Conservation (phyloP, 73 alveolate species). For the Tetrahymena elliotti region DNA sequence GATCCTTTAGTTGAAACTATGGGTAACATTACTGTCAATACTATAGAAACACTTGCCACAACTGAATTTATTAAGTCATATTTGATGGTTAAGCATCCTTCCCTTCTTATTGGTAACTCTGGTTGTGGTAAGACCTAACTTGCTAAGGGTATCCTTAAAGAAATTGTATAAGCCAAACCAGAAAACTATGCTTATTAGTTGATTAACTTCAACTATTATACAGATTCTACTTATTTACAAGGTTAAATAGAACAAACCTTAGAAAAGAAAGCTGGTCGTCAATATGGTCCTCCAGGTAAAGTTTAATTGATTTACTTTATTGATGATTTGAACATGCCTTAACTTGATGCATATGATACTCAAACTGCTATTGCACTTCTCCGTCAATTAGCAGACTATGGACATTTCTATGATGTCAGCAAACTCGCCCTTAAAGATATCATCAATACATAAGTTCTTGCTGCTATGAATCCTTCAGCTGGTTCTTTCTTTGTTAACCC, state of each 20-base stretch:
- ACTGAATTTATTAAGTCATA: constrained; percentile 52
- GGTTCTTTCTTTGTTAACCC: constrained; percentile 99
- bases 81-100: constrained; percentile 47
- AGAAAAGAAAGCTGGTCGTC: constrained; percentile 89
- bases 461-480: constrained; percentile 99
- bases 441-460: constrained; percentile 94
- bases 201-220: constrained; percentile 98
- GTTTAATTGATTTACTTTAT: constrained; percentile 97
- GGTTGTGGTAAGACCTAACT: constrained; percentile 99
- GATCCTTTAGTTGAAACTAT: constrained; percentile 52
- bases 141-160: constrained; percentile 94
- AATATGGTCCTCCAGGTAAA: constrained; percentile 99
- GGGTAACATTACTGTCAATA: constrained; percentile 90
- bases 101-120: constrained; percentile 97
- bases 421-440: constrained; percentile 97
- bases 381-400: constrained; percentile 98
- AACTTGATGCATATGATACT: constrained; percentile 98
- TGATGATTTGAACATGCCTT: constrained; percentile 99
- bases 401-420: constrained; percentile 95
- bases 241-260: constrained; percentile 45
- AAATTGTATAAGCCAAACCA: constrained; percentile 68
- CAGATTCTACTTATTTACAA: constrained; percentile 87
- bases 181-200: constrained; percentile 78
- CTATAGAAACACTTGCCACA: constrained; percentile 92
- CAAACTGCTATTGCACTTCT: constrained; percentile 97